Conservation (phyloP, 164 flowering plant species). For the Warburgia ugandensis region DNA sequence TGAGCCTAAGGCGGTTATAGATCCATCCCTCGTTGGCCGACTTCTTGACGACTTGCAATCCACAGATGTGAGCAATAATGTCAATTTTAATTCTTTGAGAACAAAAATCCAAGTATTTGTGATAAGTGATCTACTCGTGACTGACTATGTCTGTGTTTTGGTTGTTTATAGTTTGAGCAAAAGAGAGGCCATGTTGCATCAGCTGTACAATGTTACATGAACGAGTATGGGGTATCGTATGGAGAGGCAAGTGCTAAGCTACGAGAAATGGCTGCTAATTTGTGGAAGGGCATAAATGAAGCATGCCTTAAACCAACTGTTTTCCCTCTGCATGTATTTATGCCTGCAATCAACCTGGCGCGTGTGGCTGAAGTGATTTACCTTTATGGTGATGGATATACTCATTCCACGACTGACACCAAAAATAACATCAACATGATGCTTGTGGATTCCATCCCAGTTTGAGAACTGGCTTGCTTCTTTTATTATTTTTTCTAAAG, state of each 20-base stretch:
- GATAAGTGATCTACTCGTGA: neutral
- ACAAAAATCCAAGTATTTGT: neutral
- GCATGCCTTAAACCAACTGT: neutral
- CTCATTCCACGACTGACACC: conserved; percentile 3
- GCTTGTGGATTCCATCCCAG: conserved; percentile 3
- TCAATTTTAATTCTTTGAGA: neutral
- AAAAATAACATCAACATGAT: neutral
- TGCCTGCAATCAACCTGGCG: neutral
- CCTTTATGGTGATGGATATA: neutral
- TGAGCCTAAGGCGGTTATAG: neutral
- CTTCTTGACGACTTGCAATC: neutral
- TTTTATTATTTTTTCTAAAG: too few relatives aligned
- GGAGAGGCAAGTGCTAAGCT: conserved; percentile 3
- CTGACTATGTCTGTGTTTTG: too few relatives aligned
- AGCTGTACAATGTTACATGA: neutral
- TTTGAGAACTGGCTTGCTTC: too few relatives aligned
- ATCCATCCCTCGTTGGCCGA: neutral
- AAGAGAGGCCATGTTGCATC: conserved; percentile 8
- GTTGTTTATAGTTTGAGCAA: conserved; percentile 1
- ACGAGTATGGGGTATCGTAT: conserved; percentile 2
- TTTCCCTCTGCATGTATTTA: neutral
- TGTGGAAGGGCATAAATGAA: conserved; percentile 6
- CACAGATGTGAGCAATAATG: neutral
- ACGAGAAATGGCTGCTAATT: neutral
- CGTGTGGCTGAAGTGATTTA: conserved; percentile 1